phyloP scores from a whole-genome alignment of 2,329 filamentous ascomycete species.

The Amauroascus niger region DNA sequence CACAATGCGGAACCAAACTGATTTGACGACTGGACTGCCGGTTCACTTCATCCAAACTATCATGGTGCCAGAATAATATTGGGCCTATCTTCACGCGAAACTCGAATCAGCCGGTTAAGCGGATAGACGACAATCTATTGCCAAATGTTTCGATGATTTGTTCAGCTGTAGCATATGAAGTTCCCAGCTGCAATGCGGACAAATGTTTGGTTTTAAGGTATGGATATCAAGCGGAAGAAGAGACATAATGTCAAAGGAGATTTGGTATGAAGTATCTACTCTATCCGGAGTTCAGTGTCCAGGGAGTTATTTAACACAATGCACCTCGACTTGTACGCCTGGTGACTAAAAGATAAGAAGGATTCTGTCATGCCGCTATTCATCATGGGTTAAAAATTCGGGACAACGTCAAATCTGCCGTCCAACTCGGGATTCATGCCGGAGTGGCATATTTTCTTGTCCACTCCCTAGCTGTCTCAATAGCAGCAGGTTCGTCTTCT shows the following conservation, averaged over 20 bases:
- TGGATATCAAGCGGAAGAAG: not conserved
- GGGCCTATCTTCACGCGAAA: too few relatives aligned
- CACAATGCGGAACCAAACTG: not conserved
- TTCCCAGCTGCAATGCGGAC: too few relatives aligned
- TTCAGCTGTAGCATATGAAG: too few relatives aligned
- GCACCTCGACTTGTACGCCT: not conserved
- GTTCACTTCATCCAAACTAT: too few relatives aligned
- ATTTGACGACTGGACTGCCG: not conserved
- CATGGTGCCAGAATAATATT: too few relatives aligned
- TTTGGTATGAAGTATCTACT: conserved; percentile 1
- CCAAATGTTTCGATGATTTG: too few relatives aligned
- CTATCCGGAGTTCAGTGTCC: not conserved
- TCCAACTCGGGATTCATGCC: not conserved
- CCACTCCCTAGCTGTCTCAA: conserved; percentile 87
- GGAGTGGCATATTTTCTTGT: conserved; percentile 59
- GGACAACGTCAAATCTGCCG: not conserved
- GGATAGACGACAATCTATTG: too few relatives aligned
- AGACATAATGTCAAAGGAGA: not conserved
- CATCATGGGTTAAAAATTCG: not conserved
- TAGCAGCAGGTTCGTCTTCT: conserved; percentile 85
- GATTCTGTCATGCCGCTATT: not conserved
- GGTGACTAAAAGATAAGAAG: not conserved
- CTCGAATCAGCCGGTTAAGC: too few relatives aligned
- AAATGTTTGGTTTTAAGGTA: too few relatives aligned
- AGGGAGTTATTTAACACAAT: not conserved